phyloP scores from a whole-genome alignment of 108 stramenopile species.

The Schizochytrium sp. region DNA sequence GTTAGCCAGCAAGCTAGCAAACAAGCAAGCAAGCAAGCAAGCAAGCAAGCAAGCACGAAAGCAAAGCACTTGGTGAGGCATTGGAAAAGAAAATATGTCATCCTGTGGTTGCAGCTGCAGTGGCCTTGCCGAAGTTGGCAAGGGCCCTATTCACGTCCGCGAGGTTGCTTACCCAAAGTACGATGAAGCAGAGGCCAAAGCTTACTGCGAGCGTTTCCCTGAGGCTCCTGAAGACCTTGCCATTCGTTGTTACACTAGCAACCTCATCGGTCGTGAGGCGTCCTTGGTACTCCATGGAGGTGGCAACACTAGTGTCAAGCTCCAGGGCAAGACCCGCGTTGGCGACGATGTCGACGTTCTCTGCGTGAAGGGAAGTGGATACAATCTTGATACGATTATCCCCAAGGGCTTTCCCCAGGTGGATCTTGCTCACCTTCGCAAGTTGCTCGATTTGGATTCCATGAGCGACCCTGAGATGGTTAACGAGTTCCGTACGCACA shows the following conservation, averaged over 20 bases:
- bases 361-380: conserved; percentile 61
- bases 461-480: conserved; percentile 62
- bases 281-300: conserved; percentile 59
- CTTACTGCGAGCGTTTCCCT: conserved; percentile 13
- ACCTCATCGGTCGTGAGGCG: conserved; percentile 41
- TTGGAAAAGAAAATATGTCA: background rate
- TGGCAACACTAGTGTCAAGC: conserved; percentile 62
- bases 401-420: conserved; percentile 60
- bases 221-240: conserved; percentile 38
- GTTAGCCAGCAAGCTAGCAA: background rate
- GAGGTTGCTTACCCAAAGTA: conserved; percentile 10
- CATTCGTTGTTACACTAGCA: conserved; percentile 53
- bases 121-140: background rate
- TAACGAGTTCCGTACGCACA: conserved; percentile 55
- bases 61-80: background rate
- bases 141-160: conserved; percentile 47
- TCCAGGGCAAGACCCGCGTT: background rate
- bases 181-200: conserved; percentile 47
- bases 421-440: background rate
- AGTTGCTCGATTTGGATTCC: conserved; percentile 52
- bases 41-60: background rate
- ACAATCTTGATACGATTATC: conserved; percentile 57
- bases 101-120: conserved; percentile 53
- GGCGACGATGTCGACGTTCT: conserved; percentile 57
- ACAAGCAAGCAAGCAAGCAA: background rate